These are phyloP conservation scores for Phoma sp. DNA, from an alignment of 2,329 filamentous ascomycete species.

Conservation along the genomic window DNA sequence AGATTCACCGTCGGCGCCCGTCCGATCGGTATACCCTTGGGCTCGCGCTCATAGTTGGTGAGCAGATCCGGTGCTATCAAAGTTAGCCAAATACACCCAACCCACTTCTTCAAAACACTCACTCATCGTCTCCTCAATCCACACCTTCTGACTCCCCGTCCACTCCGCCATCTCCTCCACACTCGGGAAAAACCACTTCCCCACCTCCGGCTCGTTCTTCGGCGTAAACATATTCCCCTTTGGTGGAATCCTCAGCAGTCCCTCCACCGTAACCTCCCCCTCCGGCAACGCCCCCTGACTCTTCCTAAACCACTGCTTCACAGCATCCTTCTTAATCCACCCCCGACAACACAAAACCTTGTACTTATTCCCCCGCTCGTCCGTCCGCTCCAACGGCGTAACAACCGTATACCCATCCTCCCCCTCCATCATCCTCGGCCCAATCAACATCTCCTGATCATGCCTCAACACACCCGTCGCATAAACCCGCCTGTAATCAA, in stretches of 20 bases:
- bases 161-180: slow-evolving; percentile 87
- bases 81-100: slow-evolving; percentile 44
- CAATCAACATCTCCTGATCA: slow-evolving; percentile 95
- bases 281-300: slow-evolving; percentile 67
- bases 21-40: slow-evolving; percentile 87
- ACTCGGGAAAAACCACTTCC: slow-evolving; percentile 94
- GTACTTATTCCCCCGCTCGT: slow-evolving; percentile 50
- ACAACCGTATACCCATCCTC: slow-evolving; percentile 90
- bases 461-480: slow-evolving; percentile 79
- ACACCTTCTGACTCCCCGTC: slow-evolving; percentile 84
- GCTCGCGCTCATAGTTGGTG: slow-evolving; percentile 75
- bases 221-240: slow-evolving; percentile 99
- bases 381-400: slow-evolving; percentile 82
- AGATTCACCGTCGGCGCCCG: slow-evolving; percentile 88
- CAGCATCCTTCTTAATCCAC: slow-evolving; percentile 84
- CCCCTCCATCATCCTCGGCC: slow-evolving; percentile 86
- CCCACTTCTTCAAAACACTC: slow-evolving; percentile 29
- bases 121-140: slow-evolving; percentile 97
- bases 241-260: slow-evolving; percentile 85
- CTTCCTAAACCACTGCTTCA: slow-evolving; percentile 66
- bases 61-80: slow-evolving; percentile 77
- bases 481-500: slow-evolving; percentile 87
- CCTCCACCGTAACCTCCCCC: slow-evolving; percentile 80
- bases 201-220: slow-evolving; percentile 80
- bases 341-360: slow-evolving; percentile 89